Evolutionary conservation across 1,284 basidiomycete species (phyloP), one percentile per base, ranked within the genome.

Genomic region (Ustilago vetiveriae): DNA sequence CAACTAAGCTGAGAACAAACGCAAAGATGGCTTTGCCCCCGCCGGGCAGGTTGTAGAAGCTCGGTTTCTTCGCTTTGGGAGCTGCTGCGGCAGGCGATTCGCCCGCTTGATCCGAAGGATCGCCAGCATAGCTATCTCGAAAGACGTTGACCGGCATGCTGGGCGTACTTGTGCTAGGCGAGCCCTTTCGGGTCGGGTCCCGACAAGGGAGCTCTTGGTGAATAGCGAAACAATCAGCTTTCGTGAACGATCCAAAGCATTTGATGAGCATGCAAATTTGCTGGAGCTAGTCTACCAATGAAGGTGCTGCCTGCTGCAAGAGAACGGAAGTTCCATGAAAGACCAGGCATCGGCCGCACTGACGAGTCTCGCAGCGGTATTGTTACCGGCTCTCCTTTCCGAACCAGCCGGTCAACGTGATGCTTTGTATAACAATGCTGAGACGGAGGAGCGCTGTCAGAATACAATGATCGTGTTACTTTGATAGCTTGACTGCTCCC

Each of bases 1-100:
- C 72, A 3, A 74, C 40, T 1, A 82, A 67, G 24, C 70, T 72
- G 41, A 75, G 50, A 2, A 56, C 40, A 36, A 82, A 82, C 13
- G 76, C 80, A 23, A 40, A 55, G 24, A 78, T 46, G 4, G 80
- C 76, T 44, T 71, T 71, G 37, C 50, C 44, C 26, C 68, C 68
- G 11, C 68, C 68, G 1, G 68, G 63, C 6, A 71, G 58, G 22
- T 52, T 62, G 17, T 39, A 51, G 24, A 66, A 56, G 51, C 41
- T 44, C 6, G 54, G 14, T 52, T 56, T 59, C 26, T 54, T 57
- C 5, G 47, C 23, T 6, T 44, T 40, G 0, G 26, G 17, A 13
- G 37, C 22, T 7, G 39, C 11, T 6, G 49, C 9, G 6, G 50
- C 7, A 2, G 26, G 22, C 3, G 40, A 36, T 10, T 27, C 26